These are phyloP conservation scores for Geranium rotundifolium DNA, from an alignment of 345 rosid species.

Conservation along the genomic window DNA sequence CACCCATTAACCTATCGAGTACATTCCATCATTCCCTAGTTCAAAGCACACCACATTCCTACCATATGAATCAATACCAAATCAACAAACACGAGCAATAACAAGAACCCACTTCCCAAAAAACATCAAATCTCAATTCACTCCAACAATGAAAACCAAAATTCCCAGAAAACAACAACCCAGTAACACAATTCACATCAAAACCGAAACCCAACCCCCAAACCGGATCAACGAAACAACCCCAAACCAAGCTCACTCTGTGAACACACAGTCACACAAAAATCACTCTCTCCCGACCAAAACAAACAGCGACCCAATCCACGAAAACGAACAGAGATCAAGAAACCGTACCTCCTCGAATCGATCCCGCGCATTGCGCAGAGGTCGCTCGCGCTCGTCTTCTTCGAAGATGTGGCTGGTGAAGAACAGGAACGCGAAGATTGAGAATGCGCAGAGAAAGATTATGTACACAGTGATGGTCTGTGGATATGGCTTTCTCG, in stretches of 20 bases:
- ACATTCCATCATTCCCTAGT: too few relatives aligned
- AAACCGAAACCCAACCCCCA: neutral
- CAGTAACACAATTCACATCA: neutral
- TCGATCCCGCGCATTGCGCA: constrained; percentile 5
- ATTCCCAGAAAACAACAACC: neutral
- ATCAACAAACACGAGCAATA: neutral
- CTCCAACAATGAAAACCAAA: neutral
- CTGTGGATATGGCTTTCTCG: constrained; percentile 13
- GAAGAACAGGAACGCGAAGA: constrained; percentile 18
- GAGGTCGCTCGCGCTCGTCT: constrained; percentile 10
- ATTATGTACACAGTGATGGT: constrained; percentile 17
- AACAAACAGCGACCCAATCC: neutral
- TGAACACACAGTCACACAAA: constrained; percentile 7
- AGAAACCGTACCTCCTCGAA: constrained; percentile 21
- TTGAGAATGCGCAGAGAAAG: constrained; percentile 24
- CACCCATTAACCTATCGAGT: neutral
- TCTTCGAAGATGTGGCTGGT: constrained; percentile 25
- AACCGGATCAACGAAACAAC: neutral
- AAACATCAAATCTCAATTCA: too few relatives aligned
- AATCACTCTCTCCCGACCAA: neutral
- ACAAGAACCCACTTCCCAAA: neutral
- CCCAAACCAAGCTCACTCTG: neutral
- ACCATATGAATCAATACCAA: neutral
- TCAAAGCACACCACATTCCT: too few relatives aligned
- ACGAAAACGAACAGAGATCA: neutral